These are phyloP conservation scores for Lactifluus echinatus DNA, from an alignment of 768 basidiomycete genomes.

Conservation along the genomic window DNA sequence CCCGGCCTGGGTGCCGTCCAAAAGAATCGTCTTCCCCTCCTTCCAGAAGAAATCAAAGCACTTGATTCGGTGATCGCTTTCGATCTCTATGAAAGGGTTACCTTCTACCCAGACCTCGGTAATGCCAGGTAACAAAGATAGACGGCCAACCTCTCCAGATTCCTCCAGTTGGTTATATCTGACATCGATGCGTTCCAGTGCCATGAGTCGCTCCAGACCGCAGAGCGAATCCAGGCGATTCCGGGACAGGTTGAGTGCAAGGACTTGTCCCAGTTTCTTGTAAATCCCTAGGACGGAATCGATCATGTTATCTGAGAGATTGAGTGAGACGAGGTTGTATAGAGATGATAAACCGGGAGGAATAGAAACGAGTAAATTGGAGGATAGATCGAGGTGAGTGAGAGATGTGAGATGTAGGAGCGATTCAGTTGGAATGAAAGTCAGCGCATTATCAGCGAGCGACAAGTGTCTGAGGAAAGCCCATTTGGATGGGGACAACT, in stretches of 20 bases:
- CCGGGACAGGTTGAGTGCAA: constrained; percentile 67
- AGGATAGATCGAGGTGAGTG: constrained; percentile 81
- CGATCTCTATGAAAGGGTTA: constrained; percentile 70
- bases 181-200: constrained; percentile 79
- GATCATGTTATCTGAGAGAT: constrained; percentile 96
- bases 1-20: constrained; percentile 67
- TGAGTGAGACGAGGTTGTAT: constrained; percentile 79
- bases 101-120: constrained; percentile 75
- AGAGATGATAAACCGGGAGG: constrained; percentile 68
- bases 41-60: constrained; percentile 81
- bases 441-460: constrained; percentile 71
- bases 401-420: constrained; percentile 63
- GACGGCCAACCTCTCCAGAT: constrained; percentile 72
- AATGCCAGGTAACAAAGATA: constrained; percentile 74
- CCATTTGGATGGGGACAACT: constrained; percentile 60
- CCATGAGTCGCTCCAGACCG: constrained; percentile 83
- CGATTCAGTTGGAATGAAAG: constrained; percentile 63
- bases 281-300: constrained; percentile 90
- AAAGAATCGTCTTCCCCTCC: constrained; percentile 67
- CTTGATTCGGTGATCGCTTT: constrained; percentile 60
- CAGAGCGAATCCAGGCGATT: constrained; percentile 95
- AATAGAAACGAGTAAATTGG: constrained; percentile 84
- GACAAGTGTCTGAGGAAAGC: constrained; percentile 66
- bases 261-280: constrained; percentile 66
- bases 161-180: constrained; percentile 75